phyloP scores from a whole-genome alignment of 1,284 basidiomycete genomes.

The Papiliotrema laurentii region DNA sequence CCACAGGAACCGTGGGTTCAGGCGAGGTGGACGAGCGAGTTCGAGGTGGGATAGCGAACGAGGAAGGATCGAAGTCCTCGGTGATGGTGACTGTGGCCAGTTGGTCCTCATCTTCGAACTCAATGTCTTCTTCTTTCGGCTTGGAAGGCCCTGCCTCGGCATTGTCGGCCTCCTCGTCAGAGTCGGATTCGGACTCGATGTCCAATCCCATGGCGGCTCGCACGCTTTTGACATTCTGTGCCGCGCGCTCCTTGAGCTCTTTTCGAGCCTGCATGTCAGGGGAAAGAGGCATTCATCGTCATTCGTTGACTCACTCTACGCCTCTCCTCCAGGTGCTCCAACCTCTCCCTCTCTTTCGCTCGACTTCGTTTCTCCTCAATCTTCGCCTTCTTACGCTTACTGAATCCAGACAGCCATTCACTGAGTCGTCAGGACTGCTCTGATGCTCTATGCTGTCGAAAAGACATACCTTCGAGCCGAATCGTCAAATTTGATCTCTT shows the following conservation, averaged over 20 bases:
- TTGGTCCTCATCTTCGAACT: conserved; percentile 46
- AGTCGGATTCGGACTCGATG: conserved; percentile 2
- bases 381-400: conserved; percentile 49
- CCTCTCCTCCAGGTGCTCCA: conserved; percentile 43
- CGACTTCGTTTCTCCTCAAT: conserved; percentile 39
- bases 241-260: conserved; percentile 39
- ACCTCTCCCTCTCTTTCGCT: conserved; percentile 44
- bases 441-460: neutral
- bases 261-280: conserved; percentile 27
- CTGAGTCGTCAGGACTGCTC: conserved; percentile 13
- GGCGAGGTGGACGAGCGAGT: conserved; percentile 12
- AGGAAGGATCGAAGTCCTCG: conserved; percentile 45
- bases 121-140: conserved; percentile 25
- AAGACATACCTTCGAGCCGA: conserved; percentile 38
- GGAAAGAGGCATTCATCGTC: neutral
- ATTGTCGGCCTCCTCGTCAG: conserved; percentile 13
- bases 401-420: conserved; percentile 49
- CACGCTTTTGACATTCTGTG: conserved; percentile 42
- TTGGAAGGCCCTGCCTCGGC: conserved; percentile 24
- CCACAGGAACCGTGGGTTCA: neutral
- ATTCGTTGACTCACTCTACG: conserved; percentile 27
- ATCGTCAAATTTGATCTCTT: conserved; percentile 50
- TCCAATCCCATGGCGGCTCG: conserved; percentile 42
- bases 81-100: conserved; percentile 47
- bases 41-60: conserved; percentile 3